These are phyloP conservation scores for Oxyria digyna DNA, from an alignment of 148 eudicot genomes.

Conservation along the genomic window DNA sequence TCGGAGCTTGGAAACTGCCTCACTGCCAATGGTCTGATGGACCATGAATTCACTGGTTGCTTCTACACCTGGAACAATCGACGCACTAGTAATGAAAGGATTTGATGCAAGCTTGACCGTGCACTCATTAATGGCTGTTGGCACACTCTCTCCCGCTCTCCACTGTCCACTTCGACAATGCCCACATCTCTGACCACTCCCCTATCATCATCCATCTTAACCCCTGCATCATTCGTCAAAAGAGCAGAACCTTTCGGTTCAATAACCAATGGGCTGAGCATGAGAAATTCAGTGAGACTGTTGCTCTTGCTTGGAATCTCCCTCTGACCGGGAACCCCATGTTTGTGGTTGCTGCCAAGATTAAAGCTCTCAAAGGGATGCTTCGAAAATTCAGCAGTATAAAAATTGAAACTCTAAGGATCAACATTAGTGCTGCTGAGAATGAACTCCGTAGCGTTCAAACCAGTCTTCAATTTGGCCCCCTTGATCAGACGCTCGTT, in stretches of 20 bases:
- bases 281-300: not conserved
- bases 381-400: no score
- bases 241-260: not conserved
- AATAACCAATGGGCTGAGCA: not conserved
- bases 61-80: not conserved
- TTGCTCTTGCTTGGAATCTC: not conserved
- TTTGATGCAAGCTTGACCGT: not conserved
- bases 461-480: not conserved
- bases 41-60: not conserved
- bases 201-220: not conserved
- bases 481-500: not conserved
- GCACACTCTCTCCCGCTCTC: not conserved
- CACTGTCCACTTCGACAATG: not conserved
- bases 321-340: no score
- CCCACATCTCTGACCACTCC: not conserved
- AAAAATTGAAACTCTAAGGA: no score
- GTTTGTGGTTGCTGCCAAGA: not conserved
- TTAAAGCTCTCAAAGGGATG: not conserved
- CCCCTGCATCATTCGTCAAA: not conserved
- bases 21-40: not conserved
- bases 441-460: not conserved
- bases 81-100: not conserved
- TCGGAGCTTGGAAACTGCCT: not conserved
- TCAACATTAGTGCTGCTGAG: not conserved
- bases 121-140: not conserved